These are phyloP conservation scores for Cucumis hystrix DNA, from an alignment of 306 rosid genomes.

Conservation along the genomic window DNA sequence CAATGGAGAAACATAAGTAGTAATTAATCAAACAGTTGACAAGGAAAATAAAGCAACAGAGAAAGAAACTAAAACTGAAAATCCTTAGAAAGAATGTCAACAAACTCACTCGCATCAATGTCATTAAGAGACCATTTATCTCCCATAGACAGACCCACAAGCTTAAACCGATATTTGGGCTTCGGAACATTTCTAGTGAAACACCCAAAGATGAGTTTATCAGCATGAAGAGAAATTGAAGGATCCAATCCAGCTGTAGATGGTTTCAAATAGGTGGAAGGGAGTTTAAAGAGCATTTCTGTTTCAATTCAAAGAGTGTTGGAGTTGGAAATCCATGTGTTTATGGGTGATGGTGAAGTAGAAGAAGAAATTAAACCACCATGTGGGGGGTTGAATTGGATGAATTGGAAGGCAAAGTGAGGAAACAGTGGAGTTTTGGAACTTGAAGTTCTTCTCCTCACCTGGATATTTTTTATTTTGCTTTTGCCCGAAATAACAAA, in stretches of 20 bases:
- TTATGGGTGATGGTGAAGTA: background rate
- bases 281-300: constrained; percentile 40
- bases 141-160: constrained; percentile 39
- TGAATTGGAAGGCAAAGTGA: background rate
- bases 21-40: background rate
- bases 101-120: constrained; percentile 40
- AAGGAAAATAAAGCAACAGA: background rate
- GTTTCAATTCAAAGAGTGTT: background rate
- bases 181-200: constrained; percentile 17
- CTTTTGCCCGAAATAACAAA: background rate
- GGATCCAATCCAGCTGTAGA: constrained; percentile 19
- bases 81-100: background rate
- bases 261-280: constrained; percentile 25
- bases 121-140: constrained; percentile 60
- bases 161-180: constrained; percentile 41
- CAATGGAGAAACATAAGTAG: background rate
- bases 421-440: background rate
- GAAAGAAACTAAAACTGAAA: background rate
- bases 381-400: background rate
- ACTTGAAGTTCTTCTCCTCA: background rate
- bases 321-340: background rate
- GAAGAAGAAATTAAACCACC: background rate
- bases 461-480: background rate
- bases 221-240: constrained; percentile 20
- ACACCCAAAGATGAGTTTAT: constrained; percentile 17